Base-by-base conservation (phyloP, 805 yeast genomes). In the Isabelozyma pseudorhagii region DNA sequence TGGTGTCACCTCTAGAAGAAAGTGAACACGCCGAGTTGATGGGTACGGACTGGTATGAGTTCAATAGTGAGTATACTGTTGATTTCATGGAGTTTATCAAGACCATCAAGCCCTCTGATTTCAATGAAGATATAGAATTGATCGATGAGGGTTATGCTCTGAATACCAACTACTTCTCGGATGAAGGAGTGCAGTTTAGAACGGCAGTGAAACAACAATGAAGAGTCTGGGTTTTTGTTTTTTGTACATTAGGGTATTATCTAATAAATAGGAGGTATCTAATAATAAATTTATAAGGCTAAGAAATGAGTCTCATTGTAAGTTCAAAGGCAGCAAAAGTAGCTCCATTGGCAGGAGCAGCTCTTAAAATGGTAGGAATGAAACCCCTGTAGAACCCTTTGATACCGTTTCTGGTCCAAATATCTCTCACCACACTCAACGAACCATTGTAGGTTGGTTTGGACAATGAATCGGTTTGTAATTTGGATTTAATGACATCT, bases 341-440 rank as follows among this genome's bases (percentile, higher is more conserved):
- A 29, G 96, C 96, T 40, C 97, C 99, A 65, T 94, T 96, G 3
- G 96, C 99, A 0, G 99, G 99, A 3, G 97, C 96, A 45, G 99
- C 98, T 71, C 99, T 86, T 55, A 94, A 73, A 54, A 94, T 82
- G 0, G 98, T 92, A 38, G 99, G 97, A 15, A 83, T 69, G 64
- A 96, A 92, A 1, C 99, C 99, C 69, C 85, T 85, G 71, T 89
- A 88, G 62, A 94, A 87, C 0, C 96, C 96, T 54, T 75, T 75
- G 25, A 83, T 50, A 27, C 98, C 97, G 46, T 77, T 74, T n/a
- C 77, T 74, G 45, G 64, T 67, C 61, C 65, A 77, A 18, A 89
- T 77, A 49, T 77, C 75, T 49, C 65, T 75, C 14, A 81, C 71
- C 27, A 90, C 96, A 50, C 80, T 80, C n/a, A 78, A 42, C 38